Evolutionary conservation across 441 rosid species (phyloP).

Genomic region (Aquilaria agallochum): DNA sequence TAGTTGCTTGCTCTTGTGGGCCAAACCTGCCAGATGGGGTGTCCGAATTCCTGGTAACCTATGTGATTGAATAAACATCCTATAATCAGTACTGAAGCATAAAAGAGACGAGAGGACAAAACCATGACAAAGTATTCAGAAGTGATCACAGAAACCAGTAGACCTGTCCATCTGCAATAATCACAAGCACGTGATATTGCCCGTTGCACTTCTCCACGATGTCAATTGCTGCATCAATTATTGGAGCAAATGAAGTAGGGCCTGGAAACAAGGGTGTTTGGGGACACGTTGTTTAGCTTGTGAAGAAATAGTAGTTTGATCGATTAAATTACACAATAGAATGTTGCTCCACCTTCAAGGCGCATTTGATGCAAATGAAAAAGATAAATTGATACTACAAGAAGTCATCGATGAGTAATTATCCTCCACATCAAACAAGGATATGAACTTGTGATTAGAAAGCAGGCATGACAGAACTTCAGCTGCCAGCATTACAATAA

Average conservation of each 20-base stretch:
- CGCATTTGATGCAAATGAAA: no score
- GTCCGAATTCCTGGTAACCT: conserved; percentile 75
- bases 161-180: conserved; percentile 95
- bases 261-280: conserved; percentile 31
- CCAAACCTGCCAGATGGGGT: conserved; percentile 54
- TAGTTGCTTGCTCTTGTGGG: conserved; percentile 83
- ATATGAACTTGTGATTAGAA: no score
- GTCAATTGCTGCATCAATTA: conserved; percentile 78
- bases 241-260: conserved; percentile 92
- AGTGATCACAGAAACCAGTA: neutral
- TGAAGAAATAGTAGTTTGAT: no score
- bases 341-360: no score
- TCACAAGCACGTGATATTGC: conserved; percentile 91
- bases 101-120: neutral
- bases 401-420: no score
- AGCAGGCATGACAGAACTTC: no score
- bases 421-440: no score
- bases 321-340: no score
- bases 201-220: conserved; percentile 71
- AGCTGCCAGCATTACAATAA: no score
- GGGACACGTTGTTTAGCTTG: no score
- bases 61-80: conserved; percentile 3
- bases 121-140: neutral
- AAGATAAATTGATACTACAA: no score
- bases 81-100: conserved; percentile 5